Evolutionary conservation across 2,329 filamentous ascomycete species (phyloP), one percentile per base, ranked within the genome.

Genomic region (Trichoderma atrobrunneum): DNA sequence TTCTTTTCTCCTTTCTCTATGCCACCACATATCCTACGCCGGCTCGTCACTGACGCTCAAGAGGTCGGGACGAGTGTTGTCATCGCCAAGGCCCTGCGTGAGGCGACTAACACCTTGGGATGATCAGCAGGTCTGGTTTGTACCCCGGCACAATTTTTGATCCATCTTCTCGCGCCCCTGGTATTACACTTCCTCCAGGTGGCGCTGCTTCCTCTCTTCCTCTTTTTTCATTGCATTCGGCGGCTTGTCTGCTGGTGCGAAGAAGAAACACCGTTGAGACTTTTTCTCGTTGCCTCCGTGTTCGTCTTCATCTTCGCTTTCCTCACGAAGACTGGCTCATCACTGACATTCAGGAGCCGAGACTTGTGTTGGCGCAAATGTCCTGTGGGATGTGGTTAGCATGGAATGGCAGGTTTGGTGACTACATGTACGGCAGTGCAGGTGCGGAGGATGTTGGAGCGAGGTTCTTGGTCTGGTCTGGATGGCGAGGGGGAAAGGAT

Each of bases 71-170:
- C 59, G 30, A 24, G 64, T 16, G 64, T 68, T 68, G 51, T 24
- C 64, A 68, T 68, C 14, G 48, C 64, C 54, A 57, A 59, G 64
- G 64, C 43, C 32, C 51, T 67, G 64, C 64, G 48, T 68, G 51
- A 68, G 51, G 64, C 64, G 64, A 68, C 51, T 68, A 68, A 68
- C 24, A 57, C 54, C 64, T 68, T 59, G 34, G 32, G 54, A 59
- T 67, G 64, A 65, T 59, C 64, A 67, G 51, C 24, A 14, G 21
- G 51, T 67, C 21, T 57, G 16, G 24, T 39, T 43, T 30, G 64
- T 67, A 67, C 30, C 28, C 6, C 24, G 48, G 63, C 63, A 34
- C 63, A 56, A 66, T 39, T 66, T 56, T 36, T 66, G n/a, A 66
- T 66, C 18, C 18, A 18, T 66, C 26, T 66, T 34, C 28, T 56